A percentile compares a stretch with the other conserved stretches of the same genome.
phyloP scores from a whole-genome alignment of 805 yeast species.

The Wickerhamiella musiphila region DNA sequence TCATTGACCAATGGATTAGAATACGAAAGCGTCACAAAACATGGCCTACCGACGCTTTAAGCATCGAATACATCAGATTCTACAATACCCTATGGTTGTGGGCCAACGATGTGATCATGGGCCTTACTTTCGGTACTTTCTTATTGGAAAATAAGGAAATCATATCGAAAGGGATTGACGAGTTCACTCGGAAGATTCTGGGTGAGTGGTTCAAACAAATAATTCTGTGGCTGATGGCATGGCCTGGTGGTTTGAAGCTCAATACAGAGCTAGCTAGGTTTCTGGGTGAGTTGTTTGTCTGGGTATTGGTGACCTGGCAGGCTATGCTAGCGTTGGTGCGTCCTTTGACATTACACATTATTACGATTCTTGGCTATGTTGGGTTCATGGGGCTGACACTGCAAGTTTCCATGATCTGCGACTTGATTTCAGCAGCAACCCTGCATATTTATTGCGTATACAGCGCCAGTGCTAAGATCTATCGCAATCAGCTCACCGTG shows the following conservation, averaged over 20 bases:
- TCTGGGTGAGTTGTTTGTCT: slow-evolving; percentile 67
- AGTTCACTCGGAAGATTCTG: slow-evolving; percentile 26
- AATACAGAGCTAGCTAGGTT: slow-evolving; percentile 74
- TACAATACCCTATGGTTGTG: slow-evolving; percentile 84
- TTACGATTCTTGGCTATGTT: slow-evolving; percentile 17
- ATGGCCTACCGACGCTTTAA: slow-evolving; percentile 26
- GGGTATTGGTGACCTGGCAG: slow-evolving; percentile 66
- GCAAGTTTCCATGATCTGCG: slow-evolving; percentile 47
- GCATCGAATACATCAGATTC: slow-evolving; percentile 37
- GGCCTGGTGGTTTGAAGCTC: slow-evolving; percentile 88
- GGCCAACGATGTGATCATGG: slow-evolving; percentile 64
- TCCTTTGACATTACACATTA: slow-evolving; percentile 3
- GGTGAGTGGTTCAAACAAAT: slow-evolving; percentile 30
- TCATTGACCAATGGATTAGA: slow-evolving; percentile 63
- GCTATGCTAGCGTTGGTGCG: slow-evolving; percentile 4
- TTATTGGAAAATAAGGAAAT: slow-evolving; percentile 24
- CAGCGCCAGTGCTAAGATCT: slow-evolving; percentile 60
- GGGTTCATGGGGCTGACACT: slow-evolving; percentile 51
- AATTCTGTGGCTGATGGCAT: slow-evolving; percentile 61
- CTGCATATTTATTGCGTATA: slow-evolving; percentile 66
- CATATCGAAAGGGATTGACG: slow-evolving; percentile 15
- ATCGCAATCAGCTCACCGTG: slow-evolving; percentile 52
- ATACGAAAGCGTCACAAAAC: slow-evolving; percentile 27
- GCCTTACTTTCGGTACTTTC: slow-evolving; percentile 38
- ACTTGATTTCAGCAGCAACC: slow-evolving; percentile 42